Conservation (phyloP, 2,329 filamentous ascomycete genomes). For the Penicillium sp. region DNA sequence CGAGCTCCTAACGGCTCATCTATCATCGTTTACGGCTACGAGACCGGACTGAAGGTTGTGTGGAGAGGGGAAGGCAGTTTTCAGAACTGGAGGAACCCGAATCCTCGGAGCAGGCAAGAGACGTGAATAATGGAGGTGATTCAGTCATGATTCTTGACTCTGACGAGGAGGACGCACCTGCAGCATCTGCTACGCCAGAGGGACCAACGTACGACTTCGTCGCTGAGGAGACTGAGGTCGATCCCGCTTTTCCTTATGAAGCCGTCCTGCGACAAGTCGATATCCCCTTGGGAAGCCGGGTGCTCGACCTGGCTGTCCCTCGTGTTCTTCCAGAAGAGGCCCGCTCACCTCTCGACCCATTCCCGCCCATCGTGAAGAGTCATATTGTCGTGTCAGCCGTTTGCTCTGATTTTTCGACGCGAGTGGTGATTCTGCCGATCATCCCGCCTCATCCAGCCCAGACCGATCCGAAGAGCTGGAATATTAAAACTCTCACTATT, state of each 20-base stretch:
- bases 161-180: constrained; percentile 49
- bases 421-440: constrained; percentile 52
- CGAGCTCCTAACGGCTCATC: constrained; percentile 58
- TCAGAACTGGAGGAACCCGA: constrained; percentile 29
- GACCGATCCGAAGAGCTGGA: constrained; percentile 33
- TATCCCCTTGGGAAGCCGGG: constrained; percentile 50
- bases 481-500: constrained; percentile 48
- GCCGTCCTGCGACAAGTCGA: constrained; percentile 52
- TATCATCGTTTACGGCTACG: constrained; percentile 56
- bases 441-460: constrained; percentile 46
- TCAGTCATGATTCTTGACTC: constrained; percentile 53
- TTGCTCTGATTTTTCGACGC: constrained; percentile 54
- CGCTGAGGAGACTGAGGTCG: constrained; percentile 52
- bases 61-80: constrained; percentile 57
- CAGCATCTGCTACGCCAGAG: constrained; percentile 19
- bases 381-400: constrained; percentile 52
- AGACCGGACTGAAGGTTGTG: constrained; percentile 53
- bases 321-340: constrained; percentile 41
- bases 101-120: constrained; percentile 23
- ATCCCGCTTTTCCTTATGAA: constrained; percentile 52
- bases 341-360: constrained; percentile 39
- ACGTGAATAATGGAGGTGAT: constrained; percentile 33
- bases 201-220: constrained; percentile 43
- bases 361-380: constrained; percentile 46
- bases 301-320: constrained; percentile 49